phyloP scores from a whole-genome alignment of 1,139 yeast species.

The Lodderomyces theae region DNA sequence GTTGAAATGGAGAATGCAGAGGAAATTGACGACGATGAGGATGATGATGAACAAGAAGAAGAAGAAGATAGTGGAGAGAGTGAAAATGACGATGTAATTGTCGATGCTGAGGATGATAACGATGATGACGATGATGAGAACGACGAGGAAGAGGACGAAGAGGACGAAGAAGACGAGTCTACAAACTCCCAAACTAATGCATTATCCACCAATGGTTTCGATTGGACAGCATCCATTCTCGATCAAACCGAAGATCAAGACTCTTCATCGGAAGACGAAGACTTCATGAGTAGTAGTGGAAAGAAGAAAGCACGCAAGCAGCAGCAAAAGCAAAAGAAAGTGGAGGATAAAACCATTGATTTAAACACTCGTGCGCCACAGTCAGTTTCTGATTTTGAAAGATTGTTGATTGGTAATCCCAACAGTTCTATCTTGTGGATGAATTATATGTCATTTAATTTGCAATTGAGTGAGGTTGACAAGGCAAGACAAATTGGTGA shows the following conservation, averaged over 20 bases:
- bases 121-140: slow-evolving; percentile 24
- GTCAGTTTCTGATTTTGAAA: slow-evolving; percentile 86
- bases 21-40: slow-evolving; percentile 25
- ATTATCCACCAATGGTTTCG: slow-evolving; percentile 81
- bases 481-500: slow-evolving; percentile 92
- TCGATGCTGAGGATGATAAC: slow-evolving; percentile 21
- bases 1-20: slow-evolving; percentile 32
- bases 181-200: slow-evolving; percentile 39
- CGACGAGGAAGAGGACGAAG: slow-evolving; percentile 21
- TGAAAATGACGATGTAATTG: slow-evolving; percentile 17
- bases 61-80: slow-evolving; percentile 23
- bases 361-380: slow-evolving; percentile 85
- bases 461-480: slow-evolving; percentile 89
- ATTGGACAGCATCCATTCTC: slow-evolving; percentile 88
- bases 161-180: slow-evolving; percentile 20
- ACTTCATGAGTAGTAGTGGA: slow-evolving; percentile 42
- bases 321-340: slow-evolving; percentile 40
- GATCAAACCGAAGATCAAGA: slow-evolving; percentile 66
- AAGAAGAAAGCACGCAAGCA: slow-evolving; percentile 39
- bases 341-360: slow-evolving; percentile 83
- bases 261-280: slow-evolving; percentile 53
- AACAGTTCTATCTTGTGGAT: slow-evolving; percentile 94
- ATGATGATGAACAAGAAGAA: slow-evolving; percentile 24
- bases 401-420: slow-evolving; percentile 87
- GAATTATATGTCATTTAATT: slow-evolving; percentile 97